Evolutionary conservation across 768 basidiomycete species (phyloP), one percentile per base, ranked within the genome.

Genomic region (Austroboletus festivus): DNA sequence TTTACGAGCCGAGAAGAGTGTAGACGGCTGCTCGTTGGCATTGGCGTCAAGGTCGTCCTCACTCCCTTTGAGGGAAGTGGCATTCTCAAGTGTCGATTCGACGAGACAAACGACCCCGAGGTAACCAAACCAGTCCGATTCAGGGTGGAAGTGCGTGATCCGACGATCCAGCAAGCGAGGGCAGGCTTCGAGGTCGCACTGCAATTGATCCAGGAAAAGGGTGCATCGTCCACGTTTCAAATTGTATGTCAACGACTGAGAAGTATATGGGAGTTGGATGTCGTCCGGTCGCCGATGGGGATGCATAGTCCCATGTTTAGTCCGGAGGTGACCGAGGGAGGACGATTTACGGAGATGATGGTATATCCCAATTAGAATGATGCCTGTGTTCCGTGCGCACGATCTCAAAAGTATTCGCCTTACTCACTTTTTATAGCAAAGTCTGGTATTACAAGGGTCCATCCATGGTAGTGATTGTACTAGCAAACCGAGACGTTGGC

Each of bases 151-250:
- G 73, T 93, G 56, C 73, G 78, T 28, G 52, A 61, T 24, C 68
- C 67, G 44, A 70, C 66, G 22, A 43, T 64, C 55, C 71, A 71
- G 38, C 74, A 78, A 55, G 62, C 64, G 28, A 58, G 57, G 52
- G 76, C 69, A 38, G 80, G 71, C 52, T 83, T 75, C 69, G 71
- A 75, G 51, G 80, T 86, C 12, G 73, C 74, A 31, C 66, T 95
- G 55, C 72, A 77, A 16, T 62, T 95, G 43, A 74, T 89, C 13
- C 85, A 89, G 55, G 93, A 96, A 72, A 93, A 85, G 65, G 95
- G 95, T 4, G 85, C 93, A 16, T 73, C 82, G 37, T 89, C 89
- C 20, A 84, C 79, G 23, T 91, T 96, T 72, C 87, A 83, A 67
- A 75, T 80, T 43, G 73, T 92, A 23, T 89, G 80, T 63, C 79